Conservation (phyloP, 2,329 filamentous ascomycete genomes). For the Ophioceras dolichostomum region DNA sequence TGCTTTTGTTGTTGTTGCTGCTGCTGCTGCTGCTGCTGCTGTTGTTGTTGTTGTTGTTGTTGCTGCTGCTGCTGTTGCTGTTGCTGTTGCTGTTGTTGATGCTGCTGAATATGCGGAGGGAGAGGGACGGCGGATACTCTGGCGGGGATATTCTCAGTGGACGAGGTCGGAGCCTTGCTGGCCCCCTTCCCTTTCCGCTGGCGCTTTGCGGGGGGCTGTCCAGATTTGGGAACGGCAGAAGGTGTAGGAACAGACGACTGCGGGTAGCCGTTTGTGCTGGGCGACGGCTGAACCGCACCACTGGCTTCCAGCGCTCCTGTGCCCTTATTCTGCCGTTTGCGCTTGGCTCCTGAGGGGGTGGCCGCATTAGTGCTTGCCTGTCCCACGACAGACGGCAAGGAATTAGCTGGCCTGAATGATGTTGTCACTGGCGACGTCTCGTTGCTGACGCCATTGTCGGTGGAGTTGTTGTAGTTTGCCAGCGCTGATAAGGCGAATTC, state of each 20-base stretch:
- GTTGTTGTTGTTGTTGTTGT: constrained; percentile 2
- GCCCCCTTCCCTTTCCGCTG: constrained; percentile 22
- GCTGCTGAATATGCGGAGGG: constrained; percentile 2
- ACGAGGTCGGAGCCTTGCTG: no score
- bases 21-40: constrained; percentile 3
- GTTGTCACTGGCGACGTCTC: no score
- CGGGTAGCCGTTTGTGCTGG: constrained; percentile 1
- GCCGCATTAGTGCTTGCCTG: no score
- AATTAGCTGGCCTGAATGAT: no score
- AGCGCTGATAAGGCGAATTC: no score
- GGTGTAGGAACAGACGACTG: constrained; percentile 10
- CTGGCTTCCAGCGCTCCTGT: neutral
- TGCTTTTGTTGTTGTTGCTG: neutral
- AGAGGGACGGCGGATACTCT: constrained; percentile 7
- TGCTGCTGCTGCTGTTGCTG: constrained; percentile 1
- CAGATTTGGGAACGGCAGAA: no score
- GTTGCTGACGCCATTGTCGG: no score
- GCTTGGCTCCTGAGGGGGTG: no score
- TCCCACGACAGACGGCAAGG: no score
- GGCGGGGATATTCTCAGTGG: constrained; percentile 10
- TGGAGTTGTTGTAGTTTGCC: no score
- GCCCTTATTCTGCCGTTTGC: no score
- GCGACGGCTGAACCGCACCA: neutral
- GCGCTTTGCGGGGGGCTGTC: constrained; percentile 22
- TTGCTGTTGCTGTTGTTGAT: constrained; percentile 3